Percentiles rank a stretch among this genome's conserved stretches.
Conservation (phyloP, 768 basidiomycete species). For the Amanita pseudoporphyria region DNA sequence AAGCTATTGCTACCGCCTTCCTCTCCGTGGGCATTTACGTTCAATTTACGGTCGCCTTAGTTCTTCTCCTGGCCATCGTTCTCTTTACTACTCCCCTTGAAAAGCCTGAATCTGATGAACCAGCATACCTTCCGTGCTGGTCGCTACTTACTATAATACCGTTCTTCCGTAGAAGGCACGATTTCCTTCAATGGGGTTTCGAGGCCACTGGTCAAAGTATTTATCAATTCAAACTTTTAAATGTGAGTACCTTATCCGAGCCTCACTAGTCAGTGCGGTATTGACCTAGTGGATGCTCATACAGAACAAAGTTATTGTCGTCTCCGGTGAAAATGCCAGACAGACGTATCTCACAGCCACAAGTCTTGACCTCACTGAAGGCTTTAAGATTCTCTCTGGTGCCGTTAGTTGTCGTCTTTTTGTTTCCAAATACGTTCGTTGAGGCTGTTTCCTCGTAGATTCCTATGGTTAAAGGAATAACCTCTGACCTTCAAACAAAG, state of each 20-base stretch:
- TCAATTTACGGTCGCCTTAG: slow-evolving; percentile 37
- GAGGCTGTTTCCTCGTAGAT: slow-evolving; percentile 34
- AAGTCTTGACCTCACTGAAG: slow-evolving; percentile 68
- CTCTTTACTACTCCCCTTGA: slow-evolving; percentile 34
- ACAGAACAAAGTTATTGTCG: slow-evolving; percentile 65
- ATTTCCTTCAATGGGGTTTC: slow-evolving; percentile 68
- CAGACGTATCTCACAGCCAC: slow-evolving; percentile 61
- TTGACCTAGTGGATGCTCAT: slow-evolving; percentile 7
- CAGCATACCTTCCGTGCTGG: slow-evolving; percentile 47
- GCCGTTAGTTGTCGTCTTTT: slow-evolving; percentile 41
- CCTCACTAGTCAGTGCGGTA: neutral
- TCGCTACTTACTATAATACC: slow-evolving; percentile 49
- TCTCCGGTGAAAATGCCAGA: slow-evolving; percentile 65
- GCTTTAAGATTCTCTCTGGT: slow-evolving; percentile 71
- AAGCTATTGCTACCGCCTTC: slow-evolving; percentile 38
- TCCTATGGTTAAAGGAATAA: slow-evolving; percentile 68
- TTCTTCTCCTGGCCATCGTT: slow-evolving; percentile 37
- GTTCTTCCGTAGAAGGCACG: slow-evolving; percentile 62
- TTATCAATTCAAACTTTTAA: slow-evolving; percentile 63
- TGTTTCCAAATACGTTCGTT: slow-evolving; percentile 12
- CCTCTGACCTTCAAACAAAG: slow-evolving; percentile 55
- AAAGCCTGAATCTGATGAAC: slow-evolving; percentile 40
- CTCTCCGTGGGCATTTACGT: slow-evolving; percentile 40
- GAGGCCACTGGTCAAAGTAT: slow-evolving; percentile 52
- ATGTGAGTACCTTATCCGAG: slow-evolving; percentile 31